Conservation (phyloP, 192 early-diverging fungal species). For the Podila epicladia region DNA sequence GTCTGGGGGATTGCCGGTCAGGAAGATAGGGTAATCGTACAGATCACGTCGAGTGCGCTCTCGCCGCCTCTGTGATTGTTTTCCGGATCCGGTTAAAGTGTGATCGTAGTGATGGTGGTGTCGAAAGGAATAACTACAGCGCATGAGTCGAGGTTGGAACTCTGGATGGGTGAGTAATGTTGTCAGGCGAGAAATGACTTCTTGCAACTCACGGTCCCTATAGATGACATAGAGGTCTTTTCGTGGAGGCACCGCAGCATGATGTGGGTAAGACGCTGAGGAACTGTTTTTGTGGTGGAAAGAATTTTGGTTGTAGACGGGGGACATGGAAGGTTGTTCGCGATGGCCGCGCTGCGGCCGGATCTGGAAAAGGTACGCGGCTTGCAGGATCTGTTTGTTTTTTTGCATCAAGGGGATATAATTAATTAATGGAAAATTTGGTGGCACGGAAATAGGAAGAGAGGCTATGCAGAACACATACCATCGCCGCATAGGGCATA, state of each 20-base stretch:
- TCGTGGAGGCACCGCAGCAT: background rate
- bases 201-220: slow-evolving; percentile 24
- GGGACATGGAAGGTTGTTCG: background rate
- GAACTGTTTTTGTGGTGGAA: background rate
- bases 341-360: slow-evolving; percentile 20
- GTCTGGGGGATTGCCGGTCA: slow-evolving; percentile 46
- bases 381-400: slow-evolving; percentile 29
- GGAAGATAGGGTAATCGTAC: slow-evolving; percentile 40
- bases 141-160: slow-evolving; percentile 38
- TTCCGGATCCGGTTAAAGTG: background rate
- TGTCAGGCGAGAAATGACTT: slow-evolving; percentile 21
- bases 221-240: slow-evolving; percentile 18
- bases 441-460: background rate
- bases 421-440: background rate
- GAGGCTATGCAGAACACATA: background rate
- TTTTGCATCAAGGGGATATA: background rate
- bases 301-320: background rate
- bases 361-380: slow-evolving; percentile 35
- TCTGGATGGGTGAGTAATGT: slow-evolving; percentile 20
- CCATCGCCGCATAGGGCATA: slow-evolving; percentile 32
- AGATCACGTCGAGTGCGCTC: slow-evolving; percentile 29
- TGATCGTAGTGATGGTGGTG: background rate
- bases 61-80: background rate
- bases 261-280: background rate
- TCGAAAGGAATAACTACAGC: slow-evolving; percentile 45